Conservation (phyloP, 805 yeast species). For the Saccharomyces mikatae region DNA sequence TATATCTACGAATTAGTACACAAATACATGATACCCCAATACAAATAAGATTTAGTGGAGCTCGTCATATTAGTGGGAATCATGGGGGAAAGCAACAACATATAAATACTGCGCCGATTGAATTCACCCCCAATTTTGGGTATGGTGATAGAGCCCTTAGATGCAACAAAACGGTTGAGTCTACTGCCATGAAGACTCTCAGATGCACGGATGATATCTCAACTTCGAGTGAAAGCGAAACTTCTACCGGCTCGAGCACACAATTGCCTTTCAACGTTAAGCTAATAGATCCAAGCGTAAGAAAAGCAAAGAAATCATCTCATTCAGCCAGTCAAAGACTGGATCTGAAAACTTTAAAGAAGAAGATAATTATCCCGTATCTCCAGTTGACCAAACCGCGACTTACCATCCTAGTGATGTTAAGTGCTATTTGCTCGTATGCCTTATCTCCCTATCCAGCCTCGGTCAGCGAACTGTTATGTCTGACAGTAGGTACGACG, state of each 20-base stretch:
- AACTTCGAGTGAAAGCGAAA: background rate
- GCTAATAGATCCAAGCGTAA: conserved; percentile 26
- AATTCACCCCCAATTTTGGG: conserved; percentile 32
- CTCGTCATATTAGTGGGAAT: background rate
- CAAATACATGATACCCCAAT: background rate
- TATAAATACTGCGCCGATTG: conserved; percentile 32
- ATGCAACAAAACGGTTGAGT: conserved; percentile 5
- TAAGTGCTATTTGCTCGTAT: conserved; percentile 88
- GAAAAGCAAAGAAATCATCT: conserved; percentile 7
- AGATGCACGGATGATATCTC: conserved; percentile 31
- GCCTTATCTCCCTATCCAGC: conserved; percentile 84
- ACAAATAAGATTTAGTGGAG: background rate
- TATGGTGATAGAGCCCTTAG: conserved; percentile 4
- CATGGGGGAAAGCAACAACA: conserved; percentile 4
- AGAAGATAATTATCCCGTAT: conserved; percentile 49
- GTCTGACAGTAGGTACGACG: conserved; percentile 77
- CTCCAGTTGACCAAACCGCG: conserved; percentile 84
- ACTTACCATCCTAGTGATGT: conserved; percentile 75
- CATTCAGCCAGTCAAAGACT: background rate
- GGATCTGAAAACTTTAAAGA: conserved; percentile 21
- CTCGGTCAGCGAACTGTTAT: conserved; percentile 58
- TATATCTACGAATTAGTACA: background rate
- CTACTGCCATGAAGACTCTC: conserved; percentile 26
- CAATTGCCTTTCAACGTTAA: conserved; percentile 51
- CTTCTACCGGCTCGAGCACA: background rate